Conservation (phyloP, 768 basidiomycete species). For the Suillus brevipes region DNA sequence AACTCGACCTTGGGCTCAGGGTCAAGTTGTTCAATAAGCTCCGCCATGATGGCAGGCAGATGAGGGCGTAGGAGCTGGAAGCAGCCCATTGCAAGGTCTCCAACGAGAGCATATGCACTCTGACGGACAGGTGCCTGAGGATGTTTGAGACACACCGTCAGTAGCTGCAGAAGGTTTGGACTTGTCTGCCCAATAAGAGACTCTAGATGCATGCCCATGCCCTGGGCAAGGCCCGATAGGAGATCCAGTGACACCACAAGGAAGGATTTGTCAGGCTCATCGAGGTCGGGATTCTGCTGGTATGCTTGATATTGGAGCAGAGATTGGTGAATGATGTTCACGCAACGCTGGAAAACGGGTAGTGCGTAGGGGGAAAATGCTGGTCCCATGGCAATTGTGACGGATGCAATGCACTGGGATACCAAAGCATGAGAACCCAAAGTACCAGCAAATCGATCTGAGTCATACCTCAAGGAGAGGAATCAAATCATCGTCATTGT, state of each 20-base stretch:
- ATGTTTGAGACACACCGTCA: conserved; percentile 91
- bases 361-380: conserved; percentile 87
- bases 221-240: conserved; percentile 93
- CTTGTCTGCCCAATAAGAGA: conserved; percentile 65
- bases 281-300: conserved; percentile 85
- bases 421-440: conserved; percentile 3
- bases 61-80: conserved; percentile 83
- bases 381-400: conserved; percentile 92
- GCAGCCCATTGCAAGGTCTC: conserved; percentile 96
- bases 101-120: conserved; percentile 96
- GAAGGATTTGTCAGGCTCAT: conserved; percentile 96
- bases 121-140: conserved; percentile 95
- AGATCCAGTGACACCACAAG: conserved; percentile 98
- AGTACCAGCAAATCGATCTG: conserved; percentile 9
- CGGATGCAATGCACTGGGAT: conserved; percentile 91
- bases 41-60: conserved; percentile 86
- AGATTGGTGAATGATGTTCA: conserved; percentile 77
- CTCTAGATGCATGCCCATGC: conserved; percentile 78
- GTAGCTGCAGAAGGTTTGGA: conserved; percentile 77
- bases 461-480: conserved; percentile 86
- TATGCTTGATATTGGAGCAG: conserved; percentile 85
- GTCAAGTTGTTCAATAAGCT: conserved; percentile 86
- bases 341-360: conserved; percentile 92
- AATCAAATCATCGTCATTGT: conserved; percentile 90
- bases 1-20: conserved; percentile 93